These are phyloP conservation scores for Suhomyces yuchorum DNA, from an alignment of 1,139 yeast species.

Conservation along the genomic window DNA sequence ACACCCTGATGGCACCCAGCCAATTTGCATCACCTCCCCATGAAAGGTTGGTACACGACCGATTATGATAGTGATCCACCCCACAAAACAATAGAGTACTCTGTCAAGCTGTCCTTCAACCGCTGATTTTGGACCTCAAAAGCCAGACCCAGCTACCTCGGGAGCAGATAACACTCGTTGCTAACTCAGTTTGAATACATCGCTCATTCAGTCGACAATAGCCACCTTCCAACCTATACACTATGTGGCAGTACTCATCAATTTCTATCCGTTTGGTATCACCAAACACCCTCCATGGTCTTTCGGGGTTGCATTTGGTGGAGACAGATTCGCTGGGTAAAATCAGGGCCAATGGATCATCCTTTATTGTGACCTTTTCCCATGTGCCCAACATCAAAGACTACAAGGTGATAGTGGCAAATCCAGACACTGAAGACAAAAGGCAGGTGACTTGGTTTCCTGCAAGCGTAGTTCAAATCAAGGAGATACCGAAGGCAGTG, in stretches of 20 bases:
- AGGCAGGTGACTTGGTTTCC: conserved; percentile 26
- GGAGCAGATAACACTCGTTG: no score
- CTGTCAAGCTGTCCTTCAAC: no score
- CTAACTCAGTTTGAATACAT: no score
- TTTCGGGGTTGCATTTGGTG: conserved; percentile 30
- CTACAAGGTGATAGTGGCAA: conserved; percentile 24
- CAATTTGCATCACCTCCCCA: no score
- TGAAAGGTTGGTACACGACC: no score
- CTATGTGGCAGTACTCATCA: conserved; percentile 30
- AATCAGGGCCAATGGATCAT: not conserved
- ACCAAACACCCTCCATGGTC: conserved; percentile 23
- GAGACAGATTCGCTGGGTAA: not conserved
- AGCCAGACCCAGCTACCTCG: no score
- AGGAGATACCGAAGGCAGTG: conserved; percentile 7
- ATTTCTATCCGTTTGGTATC: conserved; percentile 30
- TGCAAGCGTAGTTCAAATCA: conserved; percentile 11
- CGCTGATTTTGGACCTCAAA: no score
- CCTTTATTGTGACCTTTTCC: conserved; percentile 23
- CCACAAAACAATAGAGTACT: no score
- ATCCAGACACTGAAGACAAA: not conserved
- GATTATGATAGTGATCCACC: no score
- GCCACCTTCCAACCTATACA: no score
- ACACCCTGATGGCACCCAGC: no score
- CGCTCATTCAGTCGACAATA: no score
- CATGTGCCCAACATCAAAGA: conserved; percentile 19